A percentile compares a stretch with the other conserved stretches of the same genome.
These are phyloP conservation scores for Lipomyces mesembrius DNA, from an alignment of 805 yeast species.

Conservation along the genomic window DNA sequence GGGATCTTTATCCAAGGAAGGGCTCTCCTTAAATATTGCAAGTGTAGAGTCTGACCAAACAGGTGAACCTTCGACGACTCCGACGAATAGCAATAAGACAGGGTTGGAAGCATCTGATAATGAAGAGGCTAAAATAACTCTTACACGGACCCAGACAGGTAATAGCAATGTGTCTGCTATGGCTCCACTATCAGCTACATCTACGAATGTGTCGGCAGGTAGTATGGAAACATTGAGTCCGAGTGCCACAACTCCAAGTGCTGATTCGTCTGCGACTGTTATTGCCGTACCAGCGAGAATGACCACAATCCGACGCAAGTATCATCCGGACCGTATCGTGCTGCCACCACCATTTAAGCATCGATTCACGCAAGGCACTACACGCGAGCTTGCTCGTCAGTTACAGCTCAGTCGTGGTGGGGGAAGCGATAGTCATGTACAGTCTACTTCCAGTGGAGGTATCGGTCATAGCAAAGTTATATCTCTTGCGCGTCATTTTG, in stretches of 20 bases:
- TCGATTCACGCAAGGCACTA: slow-evolving; percentile 34
- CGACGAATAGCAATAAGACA: neutral
- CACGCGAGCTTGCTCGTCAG: slow-evolving; percentile 37
- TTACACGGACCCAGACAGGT: neutral
- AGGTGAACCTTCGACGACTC: neutral
- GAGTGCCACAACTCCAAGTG: neutral
- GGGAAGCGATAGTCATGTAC: slow-evolving; percentile 21
- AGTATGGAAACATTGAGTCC: neutral
- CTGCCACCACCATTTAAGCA: slow-evolving; percentile 30
- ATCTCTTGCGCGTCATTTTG: slow-evolving; percentile 64
- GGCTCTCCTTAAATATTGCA: slow-evolving; percentile 3
- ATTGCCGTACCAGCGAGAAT: neutral
- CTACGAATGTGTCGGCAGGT: neutral
- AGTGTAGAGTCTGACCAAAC: neutral
- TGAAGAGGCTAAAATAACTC: neutral
- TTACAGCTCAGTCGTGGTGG: slow-evolving; percentile 34
- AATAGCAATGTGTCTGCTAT: neutral
- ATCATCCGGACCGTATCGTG: slow-evolving; percentile 24
- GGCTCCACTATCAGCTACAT: slow-evolving; percentile 4
- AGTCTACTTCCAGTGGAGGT: slow-evolving; percentile 18
- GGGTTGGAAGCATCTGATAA: neutral
- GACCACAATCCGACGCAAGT: slow-evolving; percentile 21
- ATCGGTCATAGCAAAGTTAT: slow-evolving; percentile 42
- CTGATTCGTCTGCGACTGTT: slow-evolving; percentile 7
- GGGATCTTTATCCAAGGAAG: neutral